A percentile compares a stretch with the other conserved stretches of the same genome.
Conservation (phyloP, 108 stramenopile species). For the Pseudonitzschia multiseries region DNA sequence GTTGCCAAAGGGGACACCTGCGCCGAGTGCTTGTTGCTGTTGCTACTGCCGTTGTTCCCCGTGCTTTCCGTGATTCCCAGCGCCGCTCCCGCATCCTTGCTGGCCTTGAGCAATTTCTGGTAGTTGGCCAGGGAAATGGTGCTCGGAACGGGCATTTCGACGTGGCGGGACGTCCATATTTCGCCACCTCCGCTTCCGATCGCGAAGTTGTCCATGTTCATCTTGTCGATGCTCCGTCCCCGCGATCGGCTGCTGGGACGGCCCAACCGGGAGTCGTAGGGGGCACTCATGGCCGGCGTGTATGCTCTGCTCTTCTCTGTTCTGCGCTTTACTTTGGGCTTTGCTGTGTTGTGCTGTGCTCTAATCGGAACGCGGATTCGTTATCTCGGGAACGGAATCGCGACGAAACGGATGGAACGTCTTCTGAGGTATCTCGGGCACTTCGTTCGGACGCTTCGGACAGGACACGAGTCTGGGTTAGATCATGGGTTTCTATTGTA, state of each 20-base stretch:
- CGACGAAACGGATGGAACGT: too few relatives aligned
- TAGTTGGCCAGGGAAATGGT: constrained; percentile 49
- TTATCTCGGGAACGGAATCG: too few relatives aligned
- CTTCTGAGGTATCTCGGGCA: too few relatives aligned
- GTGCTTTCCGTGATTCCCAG: constrained; percentile 49
- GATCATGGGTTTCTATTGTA: too few relatives aligned
- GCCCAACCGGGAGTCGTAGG: neutral
- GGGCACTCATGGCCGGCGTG: constrained; percentile 8
- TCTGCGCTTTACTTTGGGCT: neutral
- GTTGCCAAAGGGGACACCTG: constrained; percentile 8
- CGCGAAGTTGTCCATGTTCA: neutral
- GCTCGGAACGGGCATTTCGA: constrained; percentile 81
- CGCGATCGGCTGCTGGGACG: constrained; percentile 8
- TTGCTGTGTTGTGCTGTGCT: too few relatives aligned
- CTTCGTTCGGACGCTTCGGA: too few relatives aligned
- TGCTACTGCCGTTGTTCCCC: neutral
- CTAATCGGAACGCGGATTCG: too few relatives aligned
- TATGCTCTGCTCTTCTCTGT: neutral
- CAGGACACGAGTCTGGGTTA: too few relatives aligned
- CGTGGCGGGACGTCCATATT: constrained; percentile 78
- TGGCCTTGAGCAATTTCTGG: constrained; percentile 48
- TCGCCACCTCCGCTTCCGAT: neutral
- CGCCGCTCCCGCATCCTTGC: constrained; percentile 38
- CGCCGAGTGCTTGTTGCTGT: neutral
- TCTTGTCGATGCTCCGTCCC: neutral